phyloP scores from a whole-genome alignment of 2,329 filamentous ascomycete species.

The Talaromyces sp. region DNA sequence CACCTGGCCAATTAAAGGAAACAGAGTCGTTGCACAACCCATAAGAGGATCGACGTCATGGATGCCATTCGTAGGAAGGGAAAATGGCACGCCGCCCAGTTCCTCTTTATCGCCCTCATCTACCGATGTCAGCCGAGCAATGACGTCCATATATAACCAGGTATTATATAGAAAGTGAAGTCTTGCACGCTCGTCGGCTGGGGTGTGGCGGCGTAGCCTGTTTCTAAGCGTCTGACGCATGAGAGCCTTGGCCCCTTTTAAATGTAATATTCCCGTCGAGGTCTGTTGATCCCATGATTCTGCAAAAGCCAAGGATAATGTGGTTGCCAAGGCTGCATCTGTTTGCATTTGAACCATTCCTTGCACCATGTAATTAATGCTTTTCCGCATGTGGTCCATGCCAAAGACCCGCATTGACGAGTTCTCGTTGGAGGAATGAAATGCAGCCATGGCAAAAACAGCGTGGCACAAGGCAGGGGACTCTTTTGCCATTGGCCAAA shows the following conservation, averaged over 20 bases:
- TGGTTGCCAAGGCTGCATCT: conserved; percentile 66
- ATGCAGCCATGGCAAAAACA: conserved; percentile 64
- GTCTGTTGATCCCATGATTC: conserved; percentile 69
- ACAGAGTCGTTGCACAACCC: conserved; percentile 64
- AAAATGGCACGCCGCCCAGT: conserved; percentile 34
- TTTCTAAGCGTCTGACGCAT: conserved; percentile 56
- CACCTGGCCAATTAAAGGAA: conserved; percentile 63
- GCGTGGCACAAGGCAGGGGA: conserved; percentile 65
- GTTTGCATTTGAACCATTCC: conserved; percentile 60
- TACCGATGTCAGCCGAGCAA: conserved; percentile 61
- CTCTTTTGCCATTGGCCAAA: conserved; percentile 64
- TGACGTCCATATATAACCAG: conserved; percentile 71
- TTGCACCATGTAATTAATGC: conserved; percentile 55
- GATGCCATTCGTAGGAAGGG: conserved; percentile 41
- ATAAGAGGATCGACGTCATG: conserved; percentile 65
- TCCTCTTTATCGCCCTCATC: conserved; percentile 54
- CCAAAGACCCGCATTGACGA: conserved; percentile 57
- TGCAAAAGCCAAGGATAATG: conserved; percentile 62
- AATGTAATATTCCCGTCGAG: conserved; percentile 64
- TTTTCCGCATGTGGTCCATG: conserved; percentile 65
- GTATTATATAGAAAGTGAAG: conserved; percentile 66
- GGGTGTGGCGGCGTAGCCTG: conserved; percentile 29
- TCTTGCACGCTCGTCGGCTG: conserved; percentile 48
- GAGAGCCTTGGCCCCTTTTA: conserved; percentile 62
- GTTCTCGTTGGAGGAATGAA: conserved; percentile 59